phyloP scores from a whole-genome alignment of 495 filamentous ascomycete species.

The Aspergillus wentii region DNA sequence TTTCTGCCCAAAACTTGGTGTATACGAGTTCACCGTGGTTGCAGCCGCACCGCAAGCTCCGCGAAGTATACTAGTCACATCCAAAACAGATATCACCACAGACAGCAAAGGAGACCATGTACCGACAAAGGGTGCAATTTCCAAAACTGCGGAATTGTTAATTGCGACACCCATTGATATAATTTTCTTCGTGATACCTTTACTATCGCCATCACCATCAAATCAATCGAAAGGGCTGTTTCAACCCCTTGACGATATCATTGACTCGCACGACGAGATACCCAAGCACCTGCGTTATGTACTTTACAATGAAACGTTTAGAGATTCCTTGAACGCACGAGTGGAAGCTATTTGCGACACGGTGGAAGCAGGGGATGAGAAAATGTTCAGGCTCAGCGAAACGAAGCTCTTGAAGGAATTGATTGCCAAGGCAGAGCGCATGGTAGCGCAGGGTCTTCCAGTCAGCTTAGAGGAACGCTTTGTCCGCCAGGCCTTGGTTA shows the following conservation, averaged over 20 bases:
- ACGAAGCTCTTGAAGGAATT: slow-evolving; percentile 64
- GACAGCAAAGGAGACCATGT: slow-evolving; percentile 7
- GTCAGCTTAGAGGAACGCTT: slow-evolving; percentile 82
- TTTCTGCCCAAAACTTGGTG: slow-evolving; percentile 69
- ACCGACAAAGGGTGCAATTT: slow-evolving; percentile 21
- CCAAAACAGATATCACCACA: slow-evolving; percentile 5
- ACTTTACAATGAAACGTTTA: slow-evolving; percentile 42
- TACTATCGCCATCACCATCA: slow-evolving; percentile 44
- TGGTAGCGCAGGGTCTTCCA: slow-evolving; percentile 63
- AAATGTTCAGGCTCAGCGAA: slow-evolving; percentile 71
- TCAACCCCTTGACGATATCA: slow-evolving; percentile 72
- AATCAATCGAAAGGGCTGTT: slow-evolving; percentile 56
- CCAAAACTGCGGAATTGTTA: slow-evolving; percentile 63
- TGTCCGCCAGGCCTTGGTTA: slow-evolving; percentile 67
- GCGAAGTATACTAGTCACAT: slow-evolving; percentile 33
- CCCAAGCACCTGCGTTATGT: slow-evolving; percentile 54
- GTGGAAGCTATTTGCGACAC: slow-evolving; percentile 69
- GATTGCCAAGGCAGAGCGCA: slow-evolving; percentile 63
- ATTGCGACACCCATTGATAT: slow-evolving; percentile 81
- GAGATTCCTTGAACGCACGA: slow-evolving; percentile 38
- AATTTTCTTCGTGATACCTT: slow-evolving; percentile 77
- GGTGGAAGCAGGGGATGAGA: slow-evolving; percentile 75
- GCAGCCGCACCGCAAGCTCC: slow-evolving; percentile 44
- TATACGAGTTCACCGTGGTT: slow-evolving; percentile 85
- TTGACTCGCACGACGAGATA: slow-evolving; percentile 59